Percentiles rank a stretch among this genome's conserved stretches.
These are phyloP conservation scores for Cafeteria roenbergensis DNA, from an alignment of 108 stramenopile genomes.

Conservation along the genomic window DNA sequence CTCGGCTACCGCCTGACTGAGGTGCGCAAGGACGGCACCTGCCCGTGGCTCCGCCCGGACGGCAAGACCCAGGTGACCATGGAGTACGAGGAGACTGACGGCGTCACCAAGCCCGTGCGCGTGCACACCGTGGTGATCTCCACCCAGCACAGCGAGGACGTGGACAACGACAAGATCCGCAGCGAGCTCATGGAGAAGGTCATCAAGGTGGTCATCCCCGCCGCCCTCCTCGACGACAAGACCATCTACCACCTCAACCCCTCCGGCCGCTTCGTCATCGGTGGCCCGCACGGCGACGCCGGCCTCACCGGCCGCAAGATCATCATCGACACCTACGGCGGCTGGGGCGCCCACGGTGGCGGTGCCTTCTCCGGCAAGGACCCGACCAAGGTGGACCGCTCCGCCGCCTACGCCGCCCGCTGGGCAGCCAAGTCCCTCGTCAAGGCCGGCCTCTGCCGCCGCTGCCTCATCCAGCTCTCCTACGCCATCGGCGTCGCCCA, in stretches of 20 bases:
- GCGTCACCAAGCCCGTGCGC: slow-evolving; percentile 40
- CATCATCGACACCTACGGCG: slow-evolving; percentile 61
- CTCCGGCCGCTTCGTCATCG: slow-evolving; percentile 48
- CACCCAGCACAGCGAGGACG: slow-evolving; percentile 50
- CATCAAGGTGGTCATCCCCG: slow-evolving; percentile 51
- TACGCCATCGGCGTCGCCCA: slow-evolving; percentile 53
- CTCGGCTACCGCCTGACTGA: slow-evolving; percentile 47
- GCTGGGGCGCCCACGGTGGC: slow-evolving; percentile 60
- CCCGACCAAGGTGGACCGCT: slow-evolving; percentile 57
- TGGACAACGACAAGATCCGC: slow-evolving; percentile 45
- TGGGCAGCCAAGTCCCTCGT: slow-evolving; percentile 61
- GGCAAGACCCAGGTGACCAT: slow-evolving; percentile 57
- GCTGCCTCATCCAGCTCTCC: slow-evolving; percentile 48
- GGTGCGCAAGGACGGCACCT: slow-evolving; percentile 47
- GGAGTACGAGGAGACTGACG: slow-evolving; percentile 45
- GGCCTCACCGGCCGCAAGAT: slow-evolving; percentile 59
- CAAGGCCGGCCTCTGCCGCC: slow-evolving; percentile 47
- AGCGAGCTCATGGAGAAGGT: slow-evolving; percentile 50
- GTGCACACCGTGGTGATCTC: slow-evolving; percentile 60
- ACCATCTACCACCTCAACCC: slow-evolving; percentile 53
- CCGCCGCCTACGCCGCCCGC: slow-evolving; percentile 52
- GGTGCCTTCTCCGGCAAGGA: slow-evolving; percentile 61
- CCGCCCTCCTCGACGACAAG: slow-evolving; percentile 44
- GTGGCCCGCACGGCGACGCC: slow-evolving; percentile 57
- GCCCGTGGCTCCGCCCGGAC: slow-evolving; percentile 49